Evolutionary conservation across 441 rosid species (phyloP).

Genomic region (Corymbia citriodora): DNA sequence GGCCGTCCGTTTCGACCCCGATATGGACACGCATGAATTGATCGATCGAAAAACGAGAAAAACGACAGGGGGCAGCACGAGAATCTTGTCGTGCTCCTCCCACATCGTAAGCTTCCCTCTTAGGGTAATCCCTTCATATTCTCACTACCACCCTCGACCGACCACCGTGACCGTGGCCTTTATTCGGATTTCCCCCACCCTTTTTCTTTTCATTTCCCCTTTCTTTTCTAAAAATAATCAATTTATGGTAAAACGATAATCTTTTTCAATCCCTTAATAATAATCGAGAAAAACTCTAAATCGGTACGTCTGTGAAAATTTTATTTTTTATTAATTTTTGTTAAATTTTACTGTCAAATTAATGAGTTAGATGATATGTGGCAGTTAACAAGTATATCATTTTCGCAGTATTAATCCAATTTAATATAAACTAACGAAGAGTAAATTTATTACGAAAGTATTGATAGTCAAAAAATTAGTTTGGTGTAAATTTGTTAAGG

Average conservation of each 20-base stretch:
- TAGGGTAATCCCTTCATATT: neutral
- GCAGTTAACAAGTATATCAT: too few relatives aligned
- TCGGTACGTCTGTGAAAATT: neutral
- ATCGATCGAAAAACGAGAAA: neutral
- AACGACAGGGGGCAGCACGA: neutral
- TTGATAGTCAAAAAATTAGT: too few relatives aligned
- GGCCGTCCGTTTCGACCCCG: conserved; percentile 14
- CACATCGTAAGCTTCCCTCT: conserved; percentile 27
- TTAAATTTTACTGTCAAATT: too few relatives aligned
- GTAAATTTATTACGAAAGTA: too few relatives aligned
- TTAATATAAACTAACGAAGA: too few relatives aligned
- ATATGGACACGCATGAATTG: neutral
- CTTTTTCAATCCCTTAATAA: neutral
- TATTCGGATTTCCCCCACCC: fast-evolving
- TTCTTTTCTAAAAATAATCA: neutral
- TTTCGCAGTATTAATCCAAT: too few relatives aligned
- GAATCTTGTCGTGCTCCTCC: neutral
- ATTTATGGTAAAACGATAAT: neutral
- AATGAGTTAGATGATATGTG: neutral
- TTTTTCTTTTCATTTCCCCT: neutral
- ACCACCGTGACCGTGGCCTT: fast-evolving
- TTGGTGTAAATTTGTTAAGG: too few relatives aligned
- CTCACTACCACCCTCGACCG: fast-evolving
- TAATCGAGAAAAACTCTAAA: neutral
- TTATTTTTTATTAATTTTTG: too few relatives aligned